Conservation (phyloP, 148 eudicot species). For the Rhododendron kiyosumense region DNA sequence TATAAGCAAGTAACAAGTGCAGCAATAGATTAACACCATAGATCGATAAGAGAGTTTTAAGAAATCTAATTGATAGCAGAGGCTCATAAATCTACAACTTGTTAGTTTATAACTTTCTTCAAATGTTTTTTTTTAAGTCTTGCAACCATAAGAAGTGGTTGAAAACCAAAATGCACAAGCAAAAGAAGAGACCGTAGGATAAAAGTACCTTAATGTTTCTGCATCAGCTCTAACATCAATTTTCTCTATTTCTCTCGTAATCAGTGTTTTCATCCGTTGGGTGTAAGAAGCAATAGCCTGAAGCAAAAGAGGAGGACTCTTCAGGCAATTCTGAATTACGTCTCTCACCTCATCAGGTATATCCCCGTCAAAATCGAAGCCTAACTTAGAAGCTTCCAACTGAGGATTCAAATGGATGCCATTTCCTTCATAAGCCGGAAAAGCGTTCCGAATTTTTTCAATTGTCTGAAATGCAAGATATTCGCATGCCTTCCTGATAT, state of each 20-base stretch:
- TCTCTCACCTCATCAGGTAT: slow-evolving; percentile 70
- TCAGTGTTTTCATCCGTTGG: slow-evolving; percentile 62
- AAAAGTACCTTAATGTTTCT: slow-evolving; percentile 72
- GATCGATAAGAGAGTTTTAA: not conserved
- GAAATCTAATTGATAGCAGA: not conserved
- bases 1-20: no score
- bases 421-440: slow-evolving; percentile 96
- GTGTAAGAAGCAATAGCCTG: slow-evolving; percentile 79
- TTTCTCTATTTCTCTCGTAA: slow-evolving; percentile 77
- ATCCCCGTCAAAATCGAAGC: slow-evolving; percentile 73
- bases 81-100: not conserved
- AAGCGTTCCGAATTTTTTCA: slow-evolving; percentile 70
- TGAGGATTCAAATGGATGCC: slow-evolving; percentile 80
- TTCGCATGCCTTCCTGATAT: slow-evolving; percentile 84
- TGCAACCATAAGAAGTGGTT: not conserved
- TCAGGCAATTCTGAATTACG: slow-evolving; percentile 65
- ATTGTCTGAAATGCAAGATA: slow-evolving; percentile 60
- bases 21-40: no score
- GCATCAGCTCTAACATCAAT: slow-evolving; percentile 98
- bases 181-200: not conserved
- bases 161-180: not conserved
- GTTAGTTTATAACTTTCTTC: not conserved
- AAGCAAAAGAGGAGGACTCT: slow-evolving; percentile 81
- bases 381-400: slow-evolving; percentile 73
- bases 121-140: not conserved